Conservation (phyloP, 805 yeast genomes). For the Saccharomycopsis sp. region DNA sequence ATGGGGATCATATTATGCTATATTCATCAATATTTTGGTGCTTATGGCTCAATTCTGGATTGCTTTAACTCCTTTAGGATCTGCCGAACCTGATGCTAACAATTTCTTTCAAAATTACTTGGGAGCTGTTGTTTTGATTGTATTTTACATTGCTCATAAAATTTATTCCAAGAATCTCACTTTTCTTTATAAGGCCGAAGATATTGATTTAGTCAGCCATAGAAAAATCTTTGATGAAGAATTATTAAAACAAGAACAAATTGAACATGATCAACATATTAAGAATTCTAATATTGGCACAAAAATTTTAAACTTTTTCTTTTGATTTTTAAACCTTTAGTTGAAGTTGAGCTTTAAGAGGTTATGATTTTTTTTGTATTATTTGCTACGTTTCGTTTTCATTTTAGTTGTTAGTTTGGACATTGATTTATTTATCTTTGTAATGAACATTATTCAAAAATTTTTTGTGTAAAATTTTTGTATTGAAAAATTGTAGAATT, state of each 20-base stretch:
- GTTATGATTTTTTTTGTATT: too few relatives aligned
- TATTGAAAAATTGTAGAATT: too few relatives aligned
- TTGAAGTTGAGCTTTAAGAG: too few relatives aligned
- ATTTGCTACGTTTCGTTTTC: too few relatives aligned
- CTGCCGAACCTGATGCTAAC: constrained; percentile 29
- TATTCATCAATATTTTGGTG: constrained; percentile 38
- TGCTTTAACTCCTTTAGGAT: constrained; percentile 49
- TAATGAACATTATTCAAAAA: too few relatives aligned
- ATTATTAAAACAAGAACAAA: constrained; percentile 23
- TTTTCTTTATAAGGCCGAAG: constrained; percentile 27
- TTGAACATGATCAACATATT: constrained; percentile 40
- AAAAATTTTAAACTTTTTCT: constrained; percentile 15
- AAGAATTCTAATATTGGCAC: constrained; percentile 14
- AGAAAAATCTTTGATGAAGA: constrained; percentile 32
- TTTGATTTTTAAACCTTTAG: constrained; percentile 4
- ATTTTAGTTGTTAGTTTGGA: too few relatives aligned
- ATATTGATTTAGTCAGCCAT: constrained; percentile 37
- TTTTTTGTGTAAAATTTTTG: too few relatives aligned
- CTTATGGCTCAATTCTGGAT: constrained; percentile 57
- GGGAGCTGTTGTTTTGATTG: constrained; percentile 35
- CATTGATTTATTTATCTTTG: too few relatives aligned
- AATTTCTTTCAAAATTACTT: constrained; percentile 43
- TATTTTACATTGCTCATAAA: constrained; percentile 39
- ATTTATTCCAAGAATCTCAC: constrained; percentile 30
- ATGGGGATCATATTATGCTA: constrained; percentile 44